These are phyloP conservation scores for Gracilaria gracilis DNA, from an alignment of 23 red algal genomes.

Conservation along the genomic window DNA sequence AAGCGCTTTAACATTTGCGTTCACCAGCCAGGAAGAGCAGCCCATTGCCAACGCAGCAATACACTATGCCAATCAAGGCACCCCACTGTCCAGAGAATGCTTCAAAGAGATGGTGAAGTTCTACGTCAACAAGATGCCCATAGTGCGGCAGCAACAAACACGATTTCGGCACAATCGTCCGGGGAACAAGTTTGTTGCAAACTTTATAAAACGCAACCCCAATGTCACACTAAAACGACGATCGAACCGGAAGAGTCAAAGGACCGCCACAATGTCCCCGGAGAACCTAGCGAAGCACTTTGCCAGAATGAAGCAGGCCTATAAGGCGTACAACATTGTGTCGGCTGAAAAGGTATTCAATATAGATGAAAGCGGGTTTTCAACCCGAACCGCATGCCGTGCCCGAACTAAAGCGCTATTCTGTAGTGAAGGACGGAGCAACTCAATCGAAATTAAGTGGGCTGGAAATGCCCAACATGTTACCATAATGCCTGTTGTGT, in stretches of 20 bases:
- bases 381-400: not conserved
- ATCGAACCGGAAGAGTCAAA: not conserved
- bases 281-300: not conserved
- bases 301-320: not conserved
- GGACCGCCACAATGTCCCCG: not conserved
- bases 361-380: not conserved
- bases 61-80: not conserved
- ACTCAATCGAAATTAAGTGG: not conserved
- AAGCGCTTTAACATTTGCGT: not conserved
- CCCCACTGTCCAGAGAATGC: not conserved
- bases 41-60: not conserved
- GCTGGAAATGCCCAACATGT: not conserved
- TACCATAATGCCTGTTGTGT: slow-evolving; percentile 16
- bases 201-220: not conserved
- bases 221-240: not conserved
- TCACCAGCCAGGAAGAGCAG: not conserved
- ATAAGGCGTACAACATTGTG: not conserved
- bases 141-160: too few relatives aligned
- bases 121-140: too few relatives aligned
- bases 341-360: not conserved
- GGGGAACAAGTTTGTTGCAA: not conserved
- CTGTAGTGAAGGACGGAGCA: not conserved
- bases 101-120: too few relatives aligned
- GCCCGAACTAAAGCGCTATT: not conserved
- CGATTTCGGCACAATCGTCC: not conserved